Evolutionary conservation across 805 yeast species (phyloP).

Genomic region (Spathaspora sp.): DNA sequence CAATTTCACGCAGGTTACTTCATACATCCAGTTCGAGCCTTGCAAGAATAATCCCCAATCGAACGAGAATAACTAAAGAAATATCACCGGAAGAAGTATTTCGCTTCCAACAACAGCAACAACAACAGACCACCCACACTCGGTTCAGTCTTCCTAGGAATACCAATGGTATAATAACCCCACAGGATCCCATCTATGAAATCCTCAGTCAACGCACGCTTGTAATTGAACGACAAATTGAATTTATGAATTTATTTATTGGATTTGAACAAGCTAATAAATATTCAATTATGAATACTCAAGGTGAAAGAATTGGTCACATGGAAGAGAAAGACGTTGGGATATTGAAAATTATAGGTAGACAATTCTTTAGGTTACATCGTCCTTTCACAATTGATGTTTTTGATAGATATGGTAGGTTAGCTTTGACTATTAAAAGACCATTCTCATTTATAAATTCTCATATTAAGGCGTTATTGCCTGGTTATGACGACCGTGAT

Average conservation of each 20-base stretch:
- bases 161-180: constrained; percentile 49
- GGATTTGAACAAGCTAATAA: constrained; percentile 92
- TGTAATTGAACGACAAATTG: constrained; percentile 84
- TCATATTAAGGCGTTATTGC: constrained; percentile 70
- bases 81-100: constrained; percentile 33
- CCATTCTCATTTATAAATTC: constrained; percentile 89
- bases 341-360: constrained; percentile 59
- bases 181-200: constrained; percentile 55
- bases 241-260: constrained; percentile 78
- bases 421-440: constrained; percentile 64
- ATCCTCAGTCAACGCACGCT: constrained; percentile 77
- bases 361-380: constrained; percentile 82
- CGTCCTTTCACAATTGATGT: constrained; percentile 81
- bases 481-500: constrained; percentile 42
- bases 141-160: constrained; percentile 34
- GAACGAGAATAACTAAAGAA: constrained; percentile 29
- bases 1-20: not conserved
- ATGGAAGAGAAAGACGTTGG: constrained; percentile 82
- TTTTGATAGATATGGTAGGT: constrained; percentile 59
- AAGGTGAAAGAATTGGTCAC: constrained; percentile 74
- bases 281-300: constrained; percentile 67
- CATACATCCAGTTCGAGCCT: not conserved
- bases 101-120: constrained; percentile 14
- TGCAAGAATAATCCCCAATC: constrained; percentile 6
- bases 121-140: constrained; percentile 21